Evolutionary conservation across 2,329 filamentous ascomycete species (phyloP).

Genomic region (Paraconiothyrium brasiliense): DNA sequence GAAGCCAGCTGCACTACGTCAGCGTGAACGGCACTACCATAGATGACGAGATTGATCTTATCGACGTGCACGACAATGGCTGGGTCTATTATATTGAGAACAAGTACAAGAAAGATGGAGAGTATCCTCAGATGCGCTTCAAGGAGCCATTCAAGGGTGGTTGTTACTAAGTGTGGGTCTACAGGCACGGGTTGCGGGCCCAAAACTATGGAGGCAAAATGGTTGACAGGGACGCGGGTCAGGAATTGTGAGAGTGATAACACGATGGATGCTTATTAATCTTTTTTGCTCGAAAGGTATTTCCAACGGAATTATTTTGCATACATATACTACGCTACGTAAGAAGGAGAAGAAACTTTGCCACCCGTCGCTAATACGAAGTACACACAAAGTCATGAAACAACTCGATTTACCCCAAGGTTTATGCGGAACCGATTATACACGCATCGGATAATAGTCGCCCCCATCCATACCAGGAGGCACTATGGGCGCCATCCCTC

Average conservation of each 20-base stretch:
- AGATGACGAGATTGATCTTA: conserved; percentile 40
- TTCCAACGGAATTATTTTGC: too few species aligned
- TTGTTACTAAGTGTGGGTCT: conserved; percentile 4
- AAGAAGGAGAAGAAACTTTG: too few species aligned
- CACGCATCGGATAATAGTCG: neutral
- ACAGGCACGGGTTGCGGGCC: neutral
- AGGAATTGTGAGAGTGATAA: neutral
- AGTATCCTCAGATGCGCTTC: conserved; percentile 3
- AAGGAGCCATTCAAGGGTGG: conserved; percentile 18
- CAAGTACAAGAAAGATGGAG: conserved; percentile 16
- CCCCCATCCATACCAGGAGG: neutral
- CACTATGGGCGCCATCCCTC: neutral
- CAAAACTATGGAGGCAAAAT: too few species aligned
- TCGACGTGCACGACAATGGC: conserved; percentile 45
- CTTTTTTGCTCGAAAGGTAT: too few species aligned
- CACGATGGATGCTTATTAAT: neutral
- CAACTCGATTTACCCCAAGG: neutral
- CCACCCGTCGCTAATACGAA: too few species aligned
- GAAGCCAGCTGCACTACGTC: conserved; percentile 36
- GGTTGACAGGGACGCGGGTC: neutral
- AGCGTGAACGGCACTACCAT: conserved; percentile 48
- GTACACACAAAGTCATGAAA: too few species aligned
- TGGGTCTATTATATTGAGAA: conserved; percentile 45
- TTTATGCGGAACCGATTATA: neutral
- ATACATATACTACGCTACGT: too few species aligned